A percentile compares a stretch with the other conserved stretches of the same genome.
These are phyloP conservation scores for Fulvia fulva DNA, from an alignment of 2,329 filamentous ascomycete genomes.

Conservation along the genomic window DNA sequence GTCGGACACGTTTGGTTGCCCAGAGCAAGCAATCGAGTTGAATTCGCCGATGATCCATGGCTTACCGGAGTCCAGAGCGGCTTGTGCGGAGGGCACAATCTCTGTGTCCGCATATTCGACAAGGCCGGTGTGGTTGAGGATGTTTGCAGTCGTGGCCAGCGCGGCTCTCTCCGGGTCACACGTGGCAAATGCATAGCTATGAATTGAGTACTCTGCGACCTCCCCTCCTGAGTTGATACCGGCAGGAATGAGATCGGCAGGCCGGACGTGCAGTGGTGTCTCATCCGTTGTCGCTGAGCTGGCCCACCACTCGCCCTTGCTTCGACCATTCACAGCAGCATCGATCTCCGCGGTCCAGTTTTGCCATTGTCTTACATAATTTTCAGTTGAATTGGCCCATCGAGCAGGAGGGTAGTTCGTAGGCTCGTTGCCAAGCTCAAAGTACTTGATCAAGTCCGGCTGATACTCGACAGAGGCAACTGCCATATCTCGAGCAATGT, in stretches of 20 bases:
- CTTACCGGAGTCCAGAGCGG: conserved; percentile 26
- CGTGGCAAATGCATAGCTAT: conserved; percentile 31
- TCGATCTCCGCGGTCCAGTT: conserved; percentile 29
- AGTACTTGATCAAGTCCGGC: conserved; percentile 22
- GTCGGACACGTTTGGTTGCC: conserved; percentile 39
- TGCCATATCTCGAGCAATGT: conserved; percentile 28
- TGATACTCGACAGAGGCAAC: conserved; percentile 29
- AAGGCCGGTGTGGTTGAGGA: conserved; percentile 30
- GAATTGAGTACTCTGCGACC: conserved; percentile 30
- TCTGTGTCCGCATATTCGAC: conserved; percentile 26
- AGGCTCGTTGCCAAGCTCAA: conserved; percentile 32
- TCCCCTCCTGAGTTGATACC: conserved; percentile 25
- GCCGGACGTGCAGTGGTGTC: conserved; percentile 27
- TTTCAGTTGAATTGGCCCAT: conserved; percentile 25
- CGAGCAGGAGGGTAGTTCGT: conserved; percentile 27
- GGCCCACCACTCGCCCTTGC: conserved; percentile 23
- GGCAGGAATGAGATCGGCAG: conserved; percentile 28
- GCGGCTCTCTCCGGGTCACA: conserved; percentile 26
- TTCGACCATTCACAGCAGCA: conserved; percentile 19
- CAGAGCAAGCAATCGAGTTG: conserved; percentile 41
- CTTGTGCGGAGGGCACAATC: conserved; percentile 28
- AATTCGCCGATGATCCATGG: conserved; percentile 38
- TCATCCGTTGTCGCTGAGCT: conserved; percentile 30
- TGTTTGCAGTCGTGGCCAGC: conserved; percentile 27
- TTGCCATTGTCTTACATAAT: conserved; percentile 31